Evolutionary conservation across 257 asterid genomes (phyloP), one percentile per base, ranked within the genome.

Genomic region (Plectranthus barbatus): DNA sequence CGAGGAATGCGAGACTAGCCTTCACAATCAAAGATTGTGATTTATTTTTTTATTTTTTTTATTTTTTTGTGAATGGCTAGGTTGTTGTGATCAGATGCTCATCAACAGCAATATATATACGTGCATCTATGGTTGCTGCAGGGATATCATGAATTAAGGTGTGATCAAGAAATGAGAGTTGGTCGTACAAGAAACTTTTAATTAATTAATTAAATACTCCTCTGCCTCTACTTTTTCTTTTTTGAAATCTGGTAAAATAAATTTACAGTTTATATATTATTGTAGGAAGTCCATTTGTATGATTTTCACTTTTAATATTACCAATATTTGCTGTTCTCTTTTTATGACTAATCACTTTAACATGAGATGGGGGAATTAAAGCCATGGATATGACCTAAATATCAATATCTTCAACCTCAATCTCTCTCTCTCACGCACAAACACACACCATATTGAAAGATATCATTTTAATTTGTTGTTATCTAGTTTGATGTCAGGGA

Each of bases 331-430:
- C 65, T 55, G 42, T 14, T 19, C 48, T 56, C 49, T 58, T 62
- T 29, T 31, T 17, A 31, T 56, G 59, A 39, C 54, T 49, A 76
- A 26, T 56, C 74, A 62, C 67, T 46, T 47, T 58, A 59, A n/a
- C 11, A 44, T 39, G 45, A 57, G 55, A 51, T 57, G 56, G 46
- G 33, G 53, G 37, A 44, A 54, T 54, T 54, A 14, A 52, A 58
- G 51, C 59, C 53, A 66, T 69, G 76, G 56, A 62, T 37, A 60
- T 51, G 64, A 64, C 79, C 77, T 60, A 75, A 72, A 65, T 55
- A 67, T 65, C 70, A 71, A 68, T 57, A 55, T 53, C 50, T 46
- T 60, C 17, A 47, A 66, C 41, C 49, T 14, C 51, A 21, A 17
- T 29, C 23, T 7, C 39, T 14, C 41, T 53, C 60, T 31, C 59